Conservation (phyloP, 768 basidiomycete genomes). For the Lentinula boryana region DNA sequence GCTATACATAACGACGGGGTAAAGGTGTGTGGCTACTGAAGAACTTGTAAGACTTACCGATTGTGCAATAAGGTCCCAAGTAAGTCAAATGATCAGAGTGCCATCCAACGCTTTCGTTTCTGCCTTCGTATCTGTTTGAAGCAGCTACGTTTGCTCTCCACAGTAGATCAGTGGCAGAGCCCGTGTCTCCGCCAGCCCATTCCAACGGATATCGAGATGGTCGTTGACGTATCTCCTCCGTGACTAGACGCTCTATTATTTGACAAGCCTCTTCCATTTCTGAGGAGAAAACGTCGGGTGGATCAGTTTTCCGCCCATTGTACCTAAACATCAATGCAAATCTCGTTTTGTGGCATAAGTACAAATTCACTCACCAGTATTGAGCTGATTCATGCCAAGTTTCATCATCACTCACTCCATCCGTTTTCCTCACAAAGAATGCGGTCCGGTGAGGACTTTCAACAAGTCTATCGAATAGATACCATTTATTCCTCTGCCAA, state of each 20-base stretch:
- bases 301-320: constrained; percentile 60
- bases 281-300: constrained; percentile 52
- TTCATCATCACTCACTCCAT: constrained; percentile 36
- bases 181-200: constrained; percentile 39
- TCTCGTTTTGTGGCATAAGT: no score
- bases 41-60: constrained; percentile 21
- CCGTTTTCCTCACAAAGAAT: constrained; percentile 58
- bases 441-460: constrained; percentile 83
- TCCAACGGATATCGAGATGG: constrained; percentile 52
- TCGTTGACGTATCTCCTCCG: constrained; percentile 60
- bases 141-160: constrained; percentile 88
- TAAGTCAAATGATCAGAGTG: constrained; percentile 81
- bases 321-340: constrained; percentile 45
- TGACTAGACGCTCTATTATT: constrained; percentile 65
- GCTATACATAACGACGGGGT: constrained; percentile 26
- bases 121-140: constrained; percentile 80
- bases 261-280: constrained; percentile 77
- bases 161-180: constrained; percentile 12
- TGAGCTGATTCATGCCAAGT: constrained; percentile 69
- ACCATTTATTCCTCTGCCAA: constrained; percentile 80
- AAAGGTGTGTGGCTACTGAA: neutral
- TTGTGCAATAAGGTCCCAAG: constrained; percentile 80
- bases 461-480: constrained; percentile 75
- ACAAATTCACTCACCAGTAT: constrained; percentile 48
- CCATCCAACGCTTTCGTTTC: constrained; percentile 74